A percentile compares a stretch with the other conserved stretches of the same genome.
Conservation (phyloP, 1,284 basidiomycete genomes). For the Cystodermella granulosa region DNA sequence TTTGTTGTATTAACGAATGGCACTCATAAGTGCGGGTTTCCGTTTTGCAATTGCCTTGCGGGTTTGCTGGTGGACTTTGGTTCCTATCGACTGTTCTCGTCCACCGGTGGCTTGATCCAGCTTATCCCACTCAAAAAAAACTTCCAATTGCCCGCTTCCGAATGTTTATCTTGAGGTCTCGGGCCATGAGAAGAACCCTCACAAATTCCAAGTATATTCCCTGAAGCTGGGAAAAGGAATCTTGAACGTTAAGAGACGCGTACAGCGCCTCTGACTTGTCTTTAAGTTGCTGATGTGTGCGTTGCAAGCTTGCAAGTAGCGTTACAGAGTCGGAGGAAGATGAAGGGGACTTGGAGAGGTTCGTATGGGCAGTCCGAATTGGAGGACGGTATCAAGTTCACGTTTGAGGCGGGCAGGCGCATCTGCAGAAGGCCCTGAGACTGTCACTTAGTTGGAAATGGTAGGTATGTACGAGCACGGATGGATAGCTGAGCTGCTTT, state of each 20-base stretch:
- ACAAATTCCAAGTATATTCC: conserved; percentile 33
- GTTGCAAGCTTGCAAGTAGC: conserved; percentile 17
- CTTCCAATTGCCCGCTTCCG: conserved; percentile 31
- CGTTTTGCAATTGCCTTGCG: conserved; percentile 32
- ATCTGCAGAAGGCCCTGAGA: no score
- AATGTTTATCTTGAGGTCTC: conserved; percentile 40
- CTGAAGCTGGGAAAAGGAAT: conserved; percentile 30
- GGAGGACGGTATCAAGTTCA: conserved; percentile 35
- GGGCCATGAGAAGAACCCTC: conserved; percentile 26
- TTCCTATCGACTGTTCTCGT: conserved; percentile 31
- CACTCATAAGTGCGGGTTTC: conserved; percentile 28
- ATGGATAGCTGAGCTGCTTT: conserved; percentile 28
- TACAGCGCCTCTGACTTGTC: conserved; percentile 29
- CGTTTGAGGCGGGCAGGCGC: conserved; percentile 32
- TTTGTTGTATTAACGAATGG: conserved; percentile 35
- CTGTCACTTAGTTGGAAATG: not conserved
- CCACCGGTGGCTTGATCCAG: conserved; percentile 34
- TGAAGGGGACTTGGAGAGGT: conserved; percentile 8
- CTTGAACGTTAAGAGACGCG: conserved; percentile 33
- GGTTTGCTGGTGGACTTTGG: conserved; percentile 38
- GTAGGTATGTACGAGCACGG: conserved; percentile 23
- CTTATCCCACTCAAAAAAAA: conserved; percentile 40
- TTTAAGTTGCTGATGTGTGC: conserved; percentile 15
- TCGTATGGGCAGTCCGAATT: conserved; percentile 22
- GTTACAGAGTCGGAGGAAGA: conserved; percentile 5